phyloP scores from a whole-genome alignment of 1,284 basidiomycete genomes.

The Hemileia vastatrix region DNA sequence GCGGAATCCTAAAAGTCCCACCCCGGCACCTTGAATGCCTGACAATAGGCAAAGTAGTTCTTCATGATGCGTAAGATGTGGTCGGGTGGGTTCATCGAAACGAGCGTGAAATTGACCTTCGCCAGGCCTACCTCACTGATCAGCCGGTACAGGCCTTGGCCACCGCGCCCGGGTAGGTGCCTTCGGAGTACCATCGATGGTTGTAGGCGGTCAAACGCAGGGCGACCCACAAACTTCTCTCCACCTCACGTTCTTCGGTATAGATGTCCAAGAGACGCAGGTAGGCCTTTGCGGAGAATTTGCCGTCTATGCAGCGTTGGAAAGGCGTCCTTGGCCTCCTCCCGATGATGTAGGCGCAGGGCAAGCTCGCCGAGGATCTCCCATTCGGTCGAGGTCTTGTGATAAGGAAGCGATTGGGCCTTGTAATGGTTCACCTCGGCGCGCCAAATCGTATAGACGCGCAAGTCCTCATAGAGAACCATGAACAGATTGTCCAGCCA shows the following conservation, averaged over 20 bases:
- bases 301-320: slow-evolving; percentile 80
- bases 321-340: slow-evolving; percentile 94
- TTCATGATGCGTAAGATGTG: too few relatives aligned
- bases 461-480: slow-evolving; percentile 92
- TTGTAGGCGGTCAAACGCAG: slow-evolving; percentile 88
- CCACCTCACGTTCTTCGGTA: slow-evolving; percentile 82
- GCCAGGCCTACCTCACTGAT: slow-evolving; percentile 82
- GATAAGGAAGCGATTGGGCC: slow-evolving; percentile 88
- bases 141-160: slow-evolving; percentile 83
- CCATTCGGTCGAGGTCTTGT: slow-evolving; percentile 97
- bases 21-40: too few relatives aligned
- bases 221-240: slow-evolving; percentile 76
- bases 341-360: slow-evolving; percentile 79
- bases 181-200: slow-evolving; percentile 50
- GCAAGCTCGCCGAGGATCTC: slow-evolving; percentile 95
- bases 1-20: too few relatives aligned
- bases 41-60: too few relatives aligned
- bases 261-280: slow-evolving; percentile 85
- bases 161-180: slow-evolving; percentile 70
- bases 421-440: slow-evolving; percentile 97
- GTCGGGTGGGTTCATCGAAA: slow-evolving; percentile 54
- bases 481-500: slow-evolving; percentile 98
- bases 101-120: slow-evolving; percentile 83
- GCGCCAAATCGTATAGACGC: slow-evolving; percentile 97
- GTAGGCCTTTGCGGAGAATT: slow-evolving; percentile 86